Percentiles rank a stretch among this genome's conserved stretches.
Evolutionary conservation across 2,329 filamentous ascomycete genomes (phyloP).

Genomic region (Curvularia spicifera): DNA sequence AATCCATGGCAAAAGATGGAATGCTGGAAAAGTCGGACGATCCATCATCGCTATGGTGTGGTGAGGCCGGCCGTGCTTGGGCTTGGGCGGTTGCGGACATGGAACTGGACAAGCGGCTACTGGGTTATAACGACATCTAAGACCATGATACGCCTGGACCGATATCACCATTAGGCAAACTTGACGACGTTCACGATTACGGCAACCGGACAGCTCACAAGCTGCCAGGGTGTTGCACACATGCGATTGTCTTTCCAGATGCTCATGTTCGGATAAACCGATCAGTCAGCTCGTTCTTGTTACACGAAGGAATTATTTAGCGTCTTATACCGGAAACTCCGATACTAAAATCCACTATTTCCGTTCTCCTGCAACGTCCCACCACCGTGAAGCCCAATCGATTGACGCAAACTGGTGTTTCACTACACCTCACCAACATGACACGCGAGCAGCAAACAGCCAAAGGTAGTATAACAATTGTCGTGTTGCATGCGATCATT

Average conservation of each 20-base stretch:
- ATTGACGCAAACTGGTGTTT: neutral
- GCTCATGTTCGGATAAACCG: conserved; percentile 8
- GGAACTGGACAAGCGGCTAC: conserved; percentile 54
- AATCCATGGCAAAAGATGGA: conserved; percentile 59
- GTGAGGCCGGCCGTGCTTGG: conserved; percentile 58
- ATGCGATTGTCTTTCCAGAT: neutral
- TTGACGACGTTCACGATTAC: conserved; percentile 29
- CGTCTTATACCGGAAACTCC: neutral
- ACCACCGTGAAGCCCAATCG: conserved; percentile 2
- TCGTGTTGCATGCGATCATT: neutral
- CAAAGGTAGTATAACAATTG: neutral
- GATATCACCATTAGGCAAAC: neutral
- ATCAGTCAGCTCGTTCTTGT: conserved; percentile 11
- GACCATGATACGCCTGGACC: neutral
- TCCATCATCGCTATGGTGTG: conserved; percentile 58
- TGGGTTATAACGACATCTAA: conserved; percentile 60
- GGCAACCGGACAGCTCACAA: conserved; percentile 30
- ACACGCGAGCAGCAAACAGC: neutral
- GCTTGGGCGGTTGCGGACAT: conserved; percentile 56
- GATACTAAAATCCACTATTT: conserved; percentile 7
- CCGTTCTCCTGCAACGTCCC: conserved; percentile 7
- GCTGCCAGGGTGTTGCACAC: conserved; percentile 3
- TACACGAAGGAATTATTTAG: conserved; percentile 12
- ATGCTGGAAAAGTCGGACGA: conserved; percentile 60
- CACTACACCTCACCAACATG: neutral